These are phyloP conservation scores for Dipteronia dyeriana DNA, from an alignment of 345 rosid genomes.

Conservation along the genomic window DNA sequence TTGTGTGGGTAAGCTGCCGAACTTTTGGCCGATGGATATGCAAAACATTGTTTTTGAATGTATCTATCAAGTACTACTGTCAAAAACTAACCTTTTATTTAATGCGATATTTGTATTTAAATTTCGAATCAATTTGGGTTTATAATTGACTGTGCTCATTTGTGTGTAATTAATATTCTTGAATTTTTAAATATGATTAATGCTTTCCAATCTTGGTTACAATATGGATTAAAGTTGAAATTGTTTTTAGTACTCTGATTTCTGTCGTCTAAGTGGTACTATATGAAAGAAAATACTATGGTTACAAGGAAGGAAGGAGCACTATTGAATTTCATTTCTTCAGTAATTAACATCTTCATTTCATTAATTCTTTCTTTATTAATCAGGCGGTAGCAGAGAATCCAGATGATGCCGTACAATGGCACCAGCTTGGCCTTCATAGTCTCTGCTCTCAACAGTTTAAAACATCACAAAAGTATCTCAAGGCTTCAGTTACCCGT, in stretches of 20 bases:
- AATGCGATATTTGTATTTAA: not conserved
- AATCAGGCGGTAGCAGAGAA: constrained; percentile 74
- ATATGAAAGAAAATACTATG: not conserved
- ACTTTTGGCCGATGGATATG: not conserved
- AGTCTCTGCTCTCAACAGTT: constrained; percentile 72
- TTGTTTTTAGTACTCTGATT: not conserved
- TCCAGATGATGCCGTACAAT: constrained; percentile 79
- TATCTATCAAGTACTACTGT: no score
- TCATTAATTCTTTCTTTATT: constrained; percentile 18
- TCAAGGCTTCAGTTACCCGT: constrained; percentile 73
- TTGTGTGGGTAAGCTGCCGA: not conserved
- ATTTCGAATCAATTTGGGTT: not conserved
- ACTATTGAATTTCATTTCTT: not conserved
- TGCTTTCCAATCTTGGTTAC: not conserved
- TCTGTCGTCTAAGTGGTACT: not conserved
- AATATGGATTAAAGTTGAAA: not conserved
- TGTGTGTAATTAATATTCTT: not conserved
- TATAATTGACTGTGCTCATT: not conserved
- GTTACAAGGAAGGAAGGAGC: not conserved
- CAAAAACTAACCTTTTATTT: not conserved
- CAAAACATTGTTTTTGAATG: not conserved
- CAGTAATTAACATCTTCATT: not conserved
- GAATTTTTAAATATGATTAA: not conserved
- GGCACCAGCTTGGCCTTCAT: constrained; percentile 98
- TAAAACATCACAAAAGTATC: constrained; percentile 80